These are phyloP conservation scores for Dentipellis sp. DNA, from an alignment of 768 basidiomycete genomes.

Conservation along the genomic window DNA sequence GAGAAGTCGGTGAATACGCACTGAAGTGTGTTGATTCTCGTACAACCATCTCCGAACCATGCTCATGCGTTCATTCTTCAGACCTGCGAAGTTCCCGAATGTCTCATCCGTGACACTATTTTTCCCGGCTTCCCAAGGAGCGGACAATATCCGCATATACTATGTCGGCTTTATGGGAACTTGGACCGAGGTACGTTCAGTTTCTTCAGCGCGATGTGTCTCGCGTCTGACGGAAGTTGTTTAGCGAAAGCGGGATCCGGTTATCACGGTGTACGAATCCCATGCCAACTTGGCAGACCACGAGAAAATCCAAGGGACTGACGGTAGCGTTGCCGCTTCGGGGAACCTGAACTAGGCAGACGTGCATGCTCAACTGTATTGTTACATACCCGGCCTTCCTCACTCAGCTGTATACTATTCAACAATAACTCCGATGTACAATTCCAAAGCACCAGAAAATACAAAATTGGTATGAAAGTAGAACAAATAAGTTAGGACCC, in stretches of 20 bases:
- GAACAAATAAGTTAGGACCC: not conserved
- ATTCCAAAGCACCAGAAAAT: not conserved
- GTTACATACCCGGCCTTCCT: not conserved
- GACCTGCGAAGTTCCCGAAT: slow-evolving; percentile 81
- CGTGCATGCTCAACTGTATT: slow-evolving; percentile 9
- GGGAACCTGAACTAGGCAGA: slow-evolving; percentile 16
- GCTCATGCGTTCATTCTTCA: slow-evolving; percentile 19
- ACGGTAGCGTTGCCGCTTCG: slow-evolving; percentile 44
- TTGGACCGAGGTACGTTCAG: slow-evolving; percentile 60
- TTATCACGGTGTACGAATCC: slow-evolving; percentile 82
- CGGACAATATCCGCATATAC: slow-evolving; percentile 67
- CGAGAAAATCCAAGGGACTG: slow-evolving; percentile 74
- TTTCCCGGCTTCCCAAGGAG: slow-evolving; percentile 73
- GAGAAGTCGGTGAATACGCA: slow-evolving; percentile 79
- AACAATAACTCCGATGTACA: not conserved
- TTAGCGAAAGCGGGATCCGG: slow-evolving; percentile 71
- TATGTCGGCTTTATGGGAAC: slow-evolving; percentile 82
- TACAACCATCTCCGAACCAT: not conserved
- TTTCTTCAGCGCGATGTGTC: not conserved
- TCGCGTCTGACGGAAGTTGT: not conserved
- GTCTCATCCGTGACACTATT: slow-evolving; percentile 76
- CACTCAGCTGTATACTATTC: not conserved
- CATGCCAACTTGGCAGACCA: slow-evolving; percentile 87
- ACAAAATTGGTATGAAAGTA: not conserved
- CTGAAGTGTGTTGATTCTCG: slow-evolving; percentile 49